Base-by-base conservation (phyloP, 1,139 yeast species). In the Saccharomycopsis hybrid region DNA sequence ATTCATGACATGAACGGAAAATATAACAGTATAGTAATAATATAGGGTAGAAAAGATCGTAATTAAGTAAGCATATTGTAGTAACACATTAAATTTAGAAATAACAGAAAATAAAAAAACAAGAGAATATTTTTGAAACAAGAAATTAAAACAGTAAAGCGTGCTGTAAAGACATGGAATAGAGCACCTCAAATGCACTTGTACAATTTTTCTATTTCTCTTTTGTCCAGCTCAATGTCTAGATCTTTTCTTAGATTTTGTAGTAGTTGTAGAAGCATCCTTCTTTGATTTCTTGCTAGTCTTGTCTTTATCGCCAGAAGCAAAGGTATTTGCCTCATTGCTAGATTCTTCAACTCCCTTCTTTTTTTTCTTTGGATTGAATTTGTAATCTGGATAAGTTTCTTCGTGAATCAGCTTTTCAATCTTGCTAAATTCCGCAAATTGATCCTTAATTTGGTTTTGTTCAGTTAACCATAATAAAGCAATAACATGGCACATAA, bases 401-500 rank as follows among this genome's bases (percentile, higher is more conserved):
- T 36, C 36, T n/a, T 41, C 40, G 28, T 53, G 55, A 9, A 49
- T 35, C 4, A 25, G 39, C 24, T 50, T 50, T 33, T 53, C 55
- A 31, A 53, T 43, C 25, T 48, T 35, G 28, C 53, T 46, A 32
- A 43, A 53, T 27, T 41, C 29, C 18, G 37, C 33, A 39, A 53
- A 53, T 28, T 30, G 8, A 11, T 30, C 41, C 32, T 46, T 51
- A 3, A 48, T 11, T 9, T 40, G 9, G 2, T 40, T 41, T 3
- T 30, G 31, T 33, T 53, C 55, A 11, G 54, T 46, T 9, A 39
- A 5, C 55, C 55, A 53, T 2, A 48, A 32, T 25, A 51, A 42
- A 2, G 54, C 45, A 38, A 48, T 53, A 3, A 47, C 36, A 28
- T 51, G 54, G 27, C 52, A 48, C 43, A 50, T 47, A 4, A 44